Percentiles rank a stretch among this genome's conserved stretches.
Conservation (phyloP, 257 asterid species). For the Solanum neorickii region DNA sequence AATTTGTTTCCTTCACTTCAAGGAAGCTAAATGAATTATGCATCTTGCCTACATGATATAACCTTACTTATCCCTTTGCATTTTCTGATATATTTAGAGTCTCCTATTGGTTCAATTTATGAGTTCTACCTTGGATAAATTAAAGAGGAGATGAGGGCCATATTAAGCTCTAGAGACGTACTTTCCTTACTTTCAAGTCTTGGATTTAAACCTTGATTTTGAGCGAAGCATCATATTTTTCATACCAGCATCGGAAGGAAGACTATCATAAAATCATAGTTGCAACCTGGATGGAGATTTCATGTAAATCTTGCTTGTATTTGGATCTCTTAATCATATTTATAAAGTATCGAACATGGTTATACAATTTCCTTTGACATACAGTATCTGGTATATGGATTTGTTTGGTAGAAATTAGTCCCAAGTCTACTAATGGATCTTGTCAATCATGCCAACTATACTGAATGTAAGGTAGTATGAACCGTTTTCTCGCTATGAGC, state of each 20-base stretch:
- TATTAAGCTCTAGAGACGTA: background rate
- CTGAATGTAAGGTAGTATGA: background rate
- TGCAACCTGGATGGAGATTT: background rate
- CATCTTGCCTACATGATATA: background rate
- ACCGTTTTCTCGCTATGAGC: background rate
- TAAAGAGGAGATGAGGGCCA: background rate
- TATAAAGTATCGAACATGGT: background rate
- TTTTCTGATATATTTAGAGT: background rate
- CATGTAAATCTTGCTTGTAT: background rate
- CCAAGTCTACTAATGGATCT: background rate
- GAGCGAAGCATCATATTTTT: background rate
- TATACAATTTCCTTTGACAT: background rate
- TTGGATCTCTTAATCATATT: background rate
- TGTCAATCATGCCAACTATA: background rate
- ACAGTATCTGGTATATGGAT: background rate
- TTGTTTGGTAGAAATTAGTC: background rate
- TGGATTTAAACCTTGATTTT: background rate
- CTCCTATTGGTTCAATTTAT: background rate
- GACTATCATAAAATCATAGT: background rate
- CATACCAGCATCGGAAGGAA: background rate
- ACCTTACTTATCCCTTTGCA: background rate
- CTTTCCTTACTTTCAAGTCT: background rate
- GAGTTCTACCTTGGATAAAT: background rate
- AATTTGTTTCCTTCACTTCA: background rate
- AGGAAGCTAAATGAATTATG: background rate